Evolutionary conservation across 2,329 filamentous ascomycete species (phyloP), one percentile per base, ranked within the genome.

Genomic region (Pseudohalonectria lignicola): DNA sequence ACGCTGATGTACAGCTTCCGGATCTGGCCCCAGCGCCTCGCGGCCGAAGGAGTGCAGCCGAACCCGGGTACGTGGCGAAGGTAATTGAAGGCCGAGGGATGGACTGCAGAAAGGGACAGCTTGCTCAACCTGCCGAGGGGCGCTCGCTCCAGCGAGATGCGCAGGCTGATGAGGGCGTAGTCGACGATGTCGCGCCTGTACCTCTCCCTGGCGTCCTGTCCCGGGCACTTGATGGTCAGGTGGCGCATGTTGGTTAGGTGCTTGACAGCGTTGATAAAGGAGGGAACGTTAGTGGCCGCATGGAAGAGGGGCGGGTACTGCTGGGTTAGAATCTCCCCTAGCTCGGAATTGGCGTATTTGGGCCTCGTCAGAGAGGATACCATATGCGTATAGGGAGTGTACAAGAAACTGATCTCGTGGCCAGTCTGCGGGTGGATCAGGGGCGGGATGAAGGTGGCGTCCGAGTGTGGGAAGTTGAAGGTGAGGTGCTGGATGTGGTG

Each of bases 241-340:
- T 90, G 83, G 33, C 74, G 67, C 49, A 94, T 64, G 49, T 80
- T 82, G 41, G 74, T 63, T 50, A 94, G 57, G 44, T 78, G 65
- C 26, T 71, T 72, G 53, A 94, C 67, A 35, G 83, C 83, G 45
- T 77, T 71, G 49, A 90, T 79, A 62, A 94, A 94, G 29, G 84
- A 83, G 5, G 83, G 75, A 6, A 93, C 81, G 53, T 94, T 92
- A 43, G 85, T 90, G 7, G 87, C 84, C 6, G 86, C 84, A 53
- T 94, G 87, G 61, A 94, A 94, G 3, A 94, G 64, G 5, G 87
- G 85, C 37, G 86, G 85, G 52, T 93, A 94, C 60, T 94, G 86
- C 53, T 86, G 78, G 12, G 86, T 84, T 43, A 94, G 69, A 41
- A 93, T 71, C 53, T 90, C 82, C 43, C 80, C 86, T 51, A 92